Percentiles rank a stretch among this genome's conserved stretches.
phyloP scores from a whole-genome alignment of 1,139 yeast genomes.

The Hyphopichia buzzinii region DNA sequence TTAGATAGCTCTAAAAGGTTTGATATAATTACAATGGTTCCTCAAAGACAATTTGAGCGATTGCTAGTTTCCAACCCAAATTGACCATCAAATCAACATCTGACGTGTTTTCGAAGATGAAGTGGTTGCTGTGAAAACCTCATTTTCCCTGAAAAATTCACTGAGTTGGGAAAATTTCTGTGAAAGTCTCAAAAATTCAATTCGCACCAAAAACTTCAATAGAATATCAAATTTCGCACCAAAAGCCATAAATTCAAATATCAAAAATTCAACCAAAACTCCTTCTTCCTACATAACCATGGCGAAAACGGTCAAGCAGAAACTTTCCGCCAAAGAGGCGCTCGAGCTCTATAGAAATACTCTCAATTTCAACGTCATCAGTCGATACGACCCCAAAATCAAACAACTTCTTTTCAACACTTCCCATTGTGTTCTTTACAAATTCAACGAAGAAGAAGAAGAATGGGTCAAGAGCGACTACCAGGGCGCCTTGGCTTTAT shows the following conservation, averaged over 20 bases:
- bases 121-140: too few relatives aligned
- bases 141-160: too few relatives aligned
- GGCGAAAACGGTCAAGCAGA: slow-evolving; percentile 8
- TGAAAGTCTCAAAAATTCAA: too few relatives aligned
- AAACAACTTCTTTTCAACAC: slow-evolving; percentile 73
- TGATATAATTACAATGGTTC: too few relatives aligned
- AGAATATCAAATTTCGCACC: background rate
- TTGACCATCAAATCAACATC: too few relatives aligned
- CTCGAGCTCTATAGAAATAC: slow-evolving; percentile 65
- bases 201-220: background rate
- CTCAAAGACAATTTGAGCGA: too few relatives aligned
- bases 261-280: too few relatives aligned
- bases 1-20: too few relatives aligned
- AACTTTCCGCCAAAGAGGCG: slow-evolving; percentile 32
- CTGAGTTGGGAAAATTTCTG: too few relatives aligned
- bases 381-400: slow-evolving; percentile 78
- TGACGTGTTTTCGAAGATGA: too few relatives aligned
- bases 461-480: slow-evolving; percentile 82
- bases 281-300: background rate
- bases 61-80: too few relatives aligned
- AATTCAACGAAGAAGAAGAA: slow-evolving; percentile 57
- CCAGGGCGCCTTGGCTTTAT: slow-evolving; percentile 80
- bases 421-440: slow-evolving; percentile 80
- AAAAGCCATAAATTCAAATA: background rate
- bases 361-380: slow-evolving; percentile 75